These are phyloP conservation scores for Russula griseocarnosa DNA, from an alignment of 768 basidiomycete genomes.

Conservation along the genomic window DNA sequence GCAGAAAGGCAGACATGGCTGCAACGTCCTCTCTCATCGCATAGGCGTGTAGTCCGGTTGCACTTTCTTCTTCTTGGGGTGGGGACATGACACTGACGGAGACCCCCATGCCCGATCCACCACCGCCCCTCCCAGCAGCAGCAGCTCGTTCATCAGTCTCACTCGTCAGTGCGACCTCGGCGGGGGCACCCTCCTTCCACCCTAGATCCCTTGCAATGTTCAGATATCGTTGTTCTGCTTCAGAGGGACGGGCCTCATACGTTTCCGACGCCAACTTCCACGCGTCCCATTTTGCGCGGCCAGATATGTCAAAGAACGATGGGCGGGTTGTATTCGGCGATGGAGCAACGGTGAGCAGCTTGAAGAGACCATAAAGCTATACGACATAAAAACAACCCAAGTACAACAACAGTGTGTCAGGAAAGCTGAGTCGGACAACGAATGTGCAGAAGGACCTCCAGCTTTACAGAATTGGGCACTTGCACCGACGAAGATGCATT, in stretches of 20 bases:
- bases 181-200: constrained; percentile 47
- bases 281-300: constrained; percentile 84
- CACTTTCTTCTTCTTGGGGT: constrained; percentile 37
- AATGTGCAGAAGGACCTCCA: constrained; percentile 56
- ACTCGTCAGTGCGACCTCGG: constrained; percentile 27
- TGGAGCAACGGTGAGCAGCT: constrained; percentile 58
- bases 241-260: constrained; percentile 41
- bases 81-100: constrained; percentile 57
- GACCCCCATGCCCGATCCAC: constrained; percentile 51
- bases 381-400: constrained; percentile 12
- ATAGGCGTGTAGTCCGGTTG: constrained; percentile 49
- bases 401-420: constrained; percentile 24
- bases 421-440: constrained; percentile 19
- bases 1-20: constrained; percentile 44
- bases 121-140: constrained; percentile 12
- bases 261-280: constrained; percentile 55
- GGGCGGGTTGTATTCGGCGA: constrained; percentile 59
- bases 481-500: constrained; percentile 48
- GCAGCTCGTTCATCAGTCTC: constrained; percentile 29
- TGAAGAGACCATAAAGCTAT: constrained; percentile 84
- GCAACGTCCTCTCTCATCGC: constrained; percentile 56
- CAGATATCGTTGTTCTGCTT: constrained; percentile 63
- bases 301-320: constrained; percentile 72
- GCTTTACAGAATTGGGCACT: constrained; percentile 59
- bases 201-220: constrained; percentile 65